Evolutionary conservation across 176 grass and related monocot genomes (phyloP).

Genomic region (Oryza officinalis): DNA sequence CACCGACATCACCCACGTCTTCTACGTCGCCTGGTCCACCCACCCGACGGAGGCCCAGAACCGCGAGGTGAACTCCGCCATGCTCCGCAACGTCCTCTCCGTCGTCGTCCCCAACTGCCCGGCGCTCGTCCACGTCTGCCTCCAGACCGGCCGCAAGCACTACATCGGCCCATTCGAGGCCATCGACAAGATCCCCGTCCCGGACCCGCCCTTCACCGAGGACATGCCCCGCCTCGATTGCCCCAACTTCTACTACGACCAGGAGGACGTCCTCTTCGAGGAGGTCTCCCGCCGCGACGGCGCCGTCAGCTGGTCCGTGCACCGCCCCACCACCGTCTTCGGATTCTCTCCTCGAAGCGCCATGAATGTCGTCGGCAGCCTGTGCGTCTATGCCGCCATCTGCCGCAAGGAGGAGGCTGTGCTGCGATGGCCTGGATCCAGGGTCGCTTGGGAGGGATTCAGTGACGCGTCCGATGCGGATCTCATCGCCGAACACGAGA

Average conservation of each 20-base stretch:
- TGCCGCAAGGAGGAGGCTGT: constrained; percentile 62
- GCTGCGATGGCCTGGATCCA: constrained; percentile 60
- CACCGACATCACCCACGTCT: constrained; percentile 65
- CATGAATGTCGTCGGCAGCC: constrained; percentile 73
- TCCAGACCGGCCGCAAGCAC: constrained; percentile 75
- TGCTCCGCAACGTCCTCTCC: constrained; percentile 70
- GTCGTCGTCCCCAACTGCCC: constrained; percentile 52
- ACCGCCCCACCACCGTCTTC: constrained; percentile 64
- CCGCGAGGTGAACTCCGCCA: constrained; percentile 44
- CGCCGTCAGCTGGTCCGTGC: constrained; percentile 63
- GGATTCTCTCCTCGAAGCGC: constrained; percentile 73
- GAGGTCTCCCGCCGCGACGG: constrained; percentile 44
- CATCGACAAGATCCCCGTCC: constrained; percentile 7
- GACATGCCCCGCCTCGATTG: constrained; percentile 46
- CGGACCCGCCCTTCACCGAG: constrained; percentile 60
- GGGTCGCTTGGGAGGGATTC: constrained; percentile 64
- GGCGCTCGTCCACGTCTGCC: constrained; percentile 65
- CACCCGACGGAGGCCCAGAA: constrained; percentile 43
- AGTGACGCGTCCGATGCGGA: constrained; percentile 72
- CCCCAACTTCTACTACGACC: constrained; percentile 69
- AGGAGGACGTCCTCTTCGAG: constrained; percentile 56
- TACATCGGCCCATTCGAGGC: constrained; percentile 56
- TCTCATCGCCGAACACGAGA: constrained; percentile 85
- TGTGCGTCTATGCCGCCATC: constrained; percentile 84
- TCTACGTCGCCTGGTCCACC: constrained; percentile 50